Evolutionary conservation across 768 basidiomycete species (phyloP), one percentile per base, ranked within the genome.

Genomic region (Leccinum fibrillosum): DNA sequence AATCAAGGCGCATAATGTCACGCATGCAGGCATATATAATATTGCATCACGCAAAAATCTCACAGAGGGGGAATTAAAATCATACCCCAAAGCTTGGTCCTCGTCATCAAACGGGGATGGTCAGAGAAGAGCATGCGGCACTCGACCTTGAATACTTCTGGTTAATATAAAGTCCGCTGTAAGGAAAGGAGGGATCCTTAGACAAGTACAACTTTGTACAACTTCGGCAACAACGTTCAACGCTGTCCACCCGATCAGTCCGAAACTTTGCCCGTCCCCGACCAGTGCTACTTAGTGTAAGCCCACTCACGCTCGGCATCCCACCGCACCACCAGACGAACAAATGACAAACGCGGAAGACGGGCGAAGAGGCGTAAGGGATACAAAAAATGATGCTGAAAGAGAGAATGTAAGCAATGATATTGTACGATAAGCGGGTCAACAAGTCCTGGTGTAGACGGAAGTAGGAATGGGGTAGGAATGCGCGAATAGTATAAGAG

Each of bases 401-500:
- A 37, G 52, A 39, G 57, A 55, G 62, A 54, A 62, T 62, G 58
- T 61, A 64, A 72, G 72, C 70, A 73, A 58, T 60, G 69, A 26
- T 59, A 64, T 64, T 64, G 66, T 72, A 74, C 53, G 69, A 60
- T 74, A 74, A 67, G 52, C 66, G 57, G 52, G 59, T 58, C 61
- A 58, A 56, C 55, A 68, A 66, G 68, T 68, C 66, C 66, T 62
- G 49, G 58, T 52, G 54, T 45, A 55, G 58, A 54, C 52, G 58
- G 56, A 57, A 62, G 55, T 68, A 65, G 58, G 60, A 28, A 67
- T 67, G 57, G 52, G 26, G 58, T 58, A 65, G 63, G 23, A 54
- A 62, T 67, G 68, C 49, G 53, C 48, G 54, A 62, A 69, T 67
- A 63, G 59, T 39, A 52, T 69, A 67, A 67, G 59, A 52, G 61